Percentiles rank a stretch among this genome's conserved stretches.
phyloP scores from a whole-genome alignment of 495 filamentous ascomycete genomes.

The Amorphotheca resinae region DNA sequence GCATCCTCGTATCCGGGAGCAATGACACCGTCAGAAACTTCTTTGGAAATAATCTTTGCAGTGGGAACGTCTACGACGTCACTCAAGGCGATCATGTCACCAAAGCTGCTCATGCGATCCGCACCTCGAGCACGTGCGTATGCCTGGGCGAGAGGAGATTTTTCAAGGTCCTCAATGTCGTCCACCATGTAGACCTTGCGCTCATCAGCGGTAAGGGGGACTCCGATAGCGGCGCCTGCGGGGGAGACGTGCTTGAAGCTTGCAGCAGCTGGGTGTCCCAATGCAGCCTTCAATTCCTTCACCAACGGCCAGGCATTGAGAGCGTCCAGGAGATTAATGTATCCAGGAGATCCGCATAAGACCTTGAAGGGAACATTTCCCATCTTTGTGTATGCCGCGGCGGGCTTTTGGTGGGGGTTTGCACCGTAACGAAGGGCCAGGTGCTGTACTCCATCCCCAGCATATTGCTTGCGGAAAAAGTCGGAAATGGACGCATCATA shows the following conservation, averaged over 20 bases:
- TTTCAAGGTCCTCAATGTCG: constrained; percentile 78
- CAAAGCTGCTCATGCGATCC: constrained; percentile 95
- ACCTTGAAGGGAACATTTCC: constrained; percentile 87
- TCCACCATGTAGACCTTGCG: constrained; percentile 97
- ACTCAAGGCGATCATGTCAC: constrained; percentile 87
- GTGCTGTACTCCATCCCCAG: constrained; percentile 71
- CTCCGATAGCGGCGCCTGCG: constrained; percentile 86
- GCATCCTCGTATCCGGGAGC: constrained; percentile 74
- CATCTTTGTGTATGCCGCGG: constrained; percentile 63
- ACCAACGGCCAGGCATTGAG: constrained; percentile 95
- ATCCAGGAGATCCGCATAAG: constrained; percentile 82
- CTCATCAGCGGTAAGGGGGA: constrained; percentile 73
- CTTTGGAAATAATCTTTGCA: constrained; percentile 90
- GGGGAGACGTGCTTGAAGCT: constrained; percentile 99
- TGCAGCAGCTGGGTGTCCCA: constrained; percentile 81
- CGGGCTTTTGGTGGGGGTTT: constrained; percentile 96
- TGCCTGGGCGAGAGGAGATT: constrained; percentile 76
- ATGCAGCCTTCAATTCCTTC: constrained; percentile 84
- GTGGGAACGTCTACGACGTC: constrained; percentile 82
- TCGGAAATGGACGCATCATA: constrained; percentile 89
- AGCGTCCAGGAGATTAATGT: constrained; percentile 93
- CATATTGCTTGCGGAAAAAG: constrained; percentile 96
- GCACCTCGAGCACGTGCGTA: constrained; percentile 91
- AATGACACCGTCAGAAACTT: constrained; percentile 95
- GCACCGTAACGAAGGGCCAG: constrained; percentile 82